Evolutionary conservation across 1,284 basidiomycete genomes (phyloP).

Genomic region (Phylloporus gajari): DNA sequence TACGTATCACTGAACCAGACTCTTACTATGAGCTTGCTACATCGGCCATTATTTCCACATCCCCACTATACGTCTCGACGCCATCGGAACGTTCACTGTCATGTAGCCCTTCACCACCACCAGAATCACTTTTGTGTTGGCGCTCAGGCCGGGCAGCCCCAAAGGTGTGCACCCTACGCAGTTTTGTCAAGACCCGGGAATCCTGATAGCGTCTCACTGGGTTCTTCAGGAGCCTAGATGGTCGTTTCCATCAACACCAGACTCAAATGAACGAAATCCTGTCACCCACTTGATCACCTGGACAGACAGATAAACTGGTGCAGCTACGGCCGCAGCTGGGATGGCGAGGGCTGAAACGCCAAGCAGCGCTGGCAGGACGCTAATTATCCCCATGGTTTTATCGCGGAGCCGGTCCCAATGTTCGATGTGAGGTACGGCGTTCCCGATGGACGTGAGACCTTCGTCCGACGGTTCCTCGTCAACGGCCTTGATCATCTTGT

Average conservation of each 20-base stretch:
- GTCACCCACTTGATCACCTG: slow-evolving; percentile 23
- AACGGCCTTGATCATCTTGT: slow-evolving; percentile 38
- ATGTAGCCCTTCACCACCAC: too few species aligned
- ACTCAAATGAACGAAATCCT: too few species aligned
- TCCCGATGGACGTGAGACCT: slow-evolving; percentile 29
- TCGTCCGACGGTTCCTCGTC: slow-evolving; percentile 36
- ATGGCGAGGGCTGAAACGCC: slow-evolving; percentile 29
- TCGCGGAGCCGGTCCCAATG: slow-evolving; percentile 25
- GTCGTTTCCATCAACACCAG: slow-evolving; percentile 15
- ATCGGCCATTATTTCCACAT: too few species aligned
- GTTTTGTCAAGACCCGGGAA: too few species aligned
- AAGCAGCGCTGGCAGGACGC: slow-evolving; percentile 25
- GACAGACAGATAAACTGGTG: slow-evolving; percentile 27
- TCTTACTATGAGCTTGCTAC: too few species aligned
- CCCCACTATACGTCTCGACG: too few species aligned
- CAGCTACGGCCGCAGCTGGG: slow-evolving; percentile 13
- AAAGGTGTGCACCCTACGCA: too few species aligned
- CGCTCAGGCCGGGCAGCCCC: too few species aligned
- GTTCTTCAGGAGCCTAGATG: slow-evolving; percentile 24
- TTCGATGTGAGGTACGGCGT: slow-evolving; percentile 22
- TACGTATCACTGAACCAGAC: too few species aligned
- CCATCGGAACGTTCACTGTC: too few species aligned
- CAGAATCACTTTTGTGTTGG: too few species aligned
- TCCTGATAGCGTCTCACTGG: too few species aligned
- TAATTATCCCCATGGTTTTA: slow-evolving; percentile 9